Conservation (phyloP, 768 basidiomycete species). For the Boletus subcaerulescens region DNA sequence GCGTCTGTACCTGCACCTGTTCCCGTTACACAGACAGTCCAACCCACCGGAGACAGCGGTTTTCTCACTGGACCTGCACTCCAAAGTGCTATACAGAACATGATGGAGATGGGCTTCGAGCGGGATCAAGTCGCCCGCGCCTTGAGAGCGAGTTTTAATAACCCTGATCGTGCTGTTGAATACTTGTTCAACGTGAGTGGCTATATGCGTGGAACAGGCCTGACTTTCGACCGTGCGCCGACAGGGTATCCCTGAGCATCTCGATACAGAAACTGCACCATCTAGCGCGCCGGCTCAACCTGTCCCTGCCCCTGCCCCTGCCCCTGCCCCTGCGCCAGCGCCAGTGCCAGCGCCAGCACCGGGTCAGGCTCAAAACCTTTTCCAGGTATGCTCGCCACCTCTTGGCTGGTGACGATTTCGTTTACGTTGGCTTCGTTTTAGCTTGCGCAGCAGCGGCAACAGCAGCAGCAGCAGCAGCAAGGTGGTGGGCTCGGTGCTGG, state of each 20-base stretch:
- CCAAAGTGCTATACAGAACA: slow-evolving; percentile 73
- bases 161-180: slow-evolving; percentile 97
- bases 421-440: slow-evolving; percentile 26
- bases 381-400: slow-evolving; percentile 55
- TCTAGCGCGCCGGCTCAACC: slow-evolving; percentile 46
- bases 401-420: neutral
- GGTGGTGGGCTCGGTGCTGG: slow-evolving; percentile 24
- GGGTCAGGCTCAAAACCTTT: slow-evolving; percentile 75
- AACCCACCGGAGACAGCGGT: slow-evolving; percentile 41
- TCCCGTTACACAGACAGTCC: slow-evolving; percentile 27
- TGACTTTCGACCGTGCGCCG: slow-evolving; percentile 8
- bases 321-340: slow-evolving; percentile 13
- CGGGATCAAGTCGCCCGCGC: slow-evolving; percentile 82
- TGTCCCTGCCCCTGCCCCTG: slow-evolving; percentile 35
- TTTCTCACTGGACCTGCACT: slow-evolving; percentile 79
- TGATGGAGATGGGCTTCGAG: slow-evolving; percentile 94
- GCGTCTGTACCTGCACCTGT: slow-evolving; percentile 23
- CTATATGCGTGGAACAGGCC: neutral
- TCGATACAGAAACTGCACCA: neutral
- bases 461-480: slow-evolving; percentile 35
- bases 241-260: slow-evolving; percentile 71
- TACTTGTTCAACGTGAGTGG: slow-evolving; percentile 85
- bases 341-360: slow-evolving; percentile 32
- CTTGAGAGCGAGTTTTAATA: slow-evolving; percentile 92
- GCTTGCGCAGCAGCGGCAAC: slow-evolving; percentile 69